Evolutionary conservation across 768 basidiomycete species (phyloP).

Genomic region (Naematelia encephala): DNA sequence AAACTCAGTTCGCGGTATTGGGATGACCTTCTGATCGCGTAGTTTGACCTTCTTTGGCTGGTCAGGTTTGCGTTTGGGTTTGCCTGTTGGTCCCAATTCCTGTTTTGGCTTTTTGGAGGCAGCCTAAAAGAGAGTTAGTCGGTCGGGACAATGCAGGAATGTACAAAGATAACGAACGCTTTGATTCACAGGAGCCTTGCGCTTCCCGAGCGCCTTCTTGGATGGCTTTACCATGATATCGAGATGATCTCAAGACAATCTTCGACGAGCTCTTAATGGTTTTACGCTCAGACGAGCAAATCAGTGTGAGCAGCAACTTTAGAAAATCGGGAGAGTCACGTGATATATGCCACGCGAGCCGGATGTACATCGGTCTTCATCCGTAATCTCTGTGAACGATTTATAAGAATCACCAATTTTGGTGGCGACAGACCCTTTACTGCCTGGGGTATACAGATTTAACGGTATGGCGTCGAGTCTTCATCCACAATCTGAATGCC

Average conservation of each 20-base stretch:
- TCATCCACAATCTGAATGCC: background rate
- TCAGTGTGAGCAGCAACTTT: too few relatives aligned
- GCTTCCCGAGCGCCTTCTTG: constrained; percentile 29
- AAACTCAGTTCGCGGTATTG: constrained; percentile 41
- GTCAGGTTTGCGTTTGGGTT: constrained; percentile 38
- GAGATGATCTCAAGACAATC: background rate
- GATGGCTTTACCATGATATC: constrained; percentile 29
- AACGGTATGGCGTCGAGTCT: too few relatives aligned
- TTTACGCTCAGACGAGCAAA: too few relatives aligned
- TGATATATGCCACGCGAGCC: background rate
- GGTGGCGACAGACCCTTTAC: too few relatives aligned
- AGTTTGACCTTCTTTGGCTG: constrained; percentile 48
- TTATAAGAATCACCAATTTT: too few relatives aligned
- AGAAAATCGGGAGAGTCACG: background rate
- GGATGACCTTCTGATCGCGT: constrained; percentile 46
- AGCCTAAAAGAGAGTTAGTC: background rate
- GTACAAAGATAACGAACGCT: background rate
- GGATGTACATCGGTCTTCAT: too few relatives aligned
- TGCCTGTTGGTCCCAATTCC: constrained; percentile 30
- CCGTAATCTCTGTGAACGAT: background rate
- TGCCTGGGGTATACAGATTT: too few relatives aligned
- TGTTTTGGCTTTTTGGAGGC: constrained; percentile 10
- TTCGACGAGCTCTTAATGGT: too few relatives aligned
- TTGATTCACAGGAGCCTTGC: constrained; percentile 26
- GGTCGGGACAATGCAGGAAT: background rate